Evolutionary conservation across 2,329 filamentous ascomycete species (phyloP).

Genomic region (Bretziella fagacearum): DNA sequence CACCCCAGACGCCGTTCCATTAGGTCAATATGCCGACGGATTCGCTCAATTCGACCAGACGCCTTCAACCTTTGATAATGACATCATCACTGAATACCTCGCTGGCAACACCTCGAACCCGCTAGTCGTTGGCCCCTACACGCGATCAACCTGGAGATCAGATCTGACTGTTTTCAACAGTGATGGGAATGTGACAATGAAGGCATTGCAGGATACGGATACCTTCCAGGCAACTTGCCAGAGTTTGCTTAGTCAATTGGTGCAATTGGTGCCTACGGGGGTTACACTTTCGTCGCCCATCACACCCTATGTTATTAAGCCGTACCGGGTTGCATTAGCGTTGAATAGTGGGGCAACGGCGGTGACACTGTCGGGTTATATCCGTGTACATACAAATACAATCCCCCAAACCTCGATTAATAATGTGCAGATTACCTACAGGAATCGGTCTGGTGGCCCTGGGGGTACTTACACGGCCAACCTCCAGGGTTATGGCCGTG

Average conservation of each 20-base stretch:
- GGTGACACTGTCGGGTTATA: constrained; percentile 35
- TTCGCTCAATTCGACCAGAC: constrained; percentile 31
- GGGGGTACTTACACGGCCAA: constrained; percentile 12
- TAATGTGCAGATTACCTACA: constrained; percentile 37
- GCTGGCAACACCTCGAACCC: constrained; percentile 36
- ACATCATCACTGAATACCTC: constrained; percentile 39
- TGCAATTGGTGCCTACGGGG: constrained; percentile 38
- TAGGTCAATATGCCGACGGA: constrained; percentile 27
- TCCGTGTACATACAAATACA: constrained; percentile 38
- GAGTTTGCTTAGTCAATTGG: constrained; percentile 40
- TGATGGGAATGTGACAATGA: constrained; percentile 39
- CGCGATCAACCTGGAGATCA: constrained; percentile 29
- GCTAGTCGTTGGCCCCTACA: constrained; percentile 35
- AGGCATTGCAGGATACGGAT: constrained; percentile 27
- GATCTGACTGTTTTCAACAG: constrained; percentile 39
- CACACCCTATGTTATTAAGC: constrained; percentile 41
- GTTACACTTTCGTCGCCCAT: constrained; percentile 36
- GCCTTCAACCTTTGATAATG: constrained; percentile 35
- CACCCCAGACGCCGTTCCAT: constrained; percentile 35
- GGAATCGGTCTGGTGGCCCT: constrained; percentile 33
- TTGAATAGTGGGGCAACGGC: constrained; percentile 31
- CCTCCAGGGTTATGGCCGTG: constrained; percentile 25
- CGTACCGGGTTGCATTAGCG: constrained; percentile 37
- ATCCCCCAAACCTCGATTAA: constrained; percentile 27
- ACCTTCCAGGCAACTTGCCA: constrained; percentile 33